Base-by-base conservation (phyloP, 1,284 basidiomycete species). In the Naganishia liquefaciens region DNA sequence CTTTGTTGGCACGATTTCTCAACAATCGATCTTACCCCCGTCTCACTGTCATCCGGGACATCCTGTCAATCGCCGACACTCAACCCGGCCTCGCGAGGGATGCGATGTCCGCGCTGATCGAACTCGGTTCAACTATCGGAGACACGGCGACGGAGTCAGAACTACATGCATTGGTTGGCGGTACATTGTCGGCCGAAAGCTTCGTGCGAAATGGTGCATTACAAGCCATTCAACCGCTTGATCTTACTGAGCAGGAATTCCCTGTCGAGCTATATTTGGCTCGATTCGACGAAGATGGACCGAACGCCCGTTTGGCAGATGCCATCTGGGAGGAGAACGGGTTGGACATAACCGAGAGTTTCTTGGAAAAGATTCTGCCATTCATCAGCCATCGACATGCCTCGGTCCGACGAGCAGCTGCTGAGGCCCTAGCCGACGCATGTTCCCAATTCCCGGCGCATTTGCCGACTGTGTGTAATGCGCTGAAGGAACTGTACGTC, bases 241-340 rank as follows among this genome's bases (percentile, higher is more conserved):
- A 99, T 80, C 77, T 99, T 49, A 99, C 94, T 0, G 94, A 98
- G 60, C 77, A 93, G 47, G 93, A 95, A 68, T 99, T 93, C 88
- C 91, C 89, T 6, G 84, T 90, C 0, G 87, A 91, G 75, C 79
- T 99, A 0, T 93, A 91, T 87, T 84, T 98, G 43, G 90, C 90
- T 3, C 88, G 86, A 68, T 92, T 98, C 72, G 96, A 99, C 69
- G 85, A 86, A 6, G 95, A 99, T 74, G 91, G 93, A 70, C 91
- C 95, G 73, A 97, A 96, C 70, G 87, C 88, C 0, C 83, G 88
- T 50, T 81, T 98, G 44, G 94, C 94, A 9, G 81, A 82, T 30
- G 87, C 88, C 71, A 77, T 93, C 13, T 99, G 94, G 95, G 93
- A 96, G 65, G 96, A 99, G 72, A 99, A 99, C 71, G 94, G 91